Evolutionary conservation across 148 eudicot species (phyloP), one percentile per base, ranked within the genome.

Genomic region (Tetragonia tetragonoides): DNA sequence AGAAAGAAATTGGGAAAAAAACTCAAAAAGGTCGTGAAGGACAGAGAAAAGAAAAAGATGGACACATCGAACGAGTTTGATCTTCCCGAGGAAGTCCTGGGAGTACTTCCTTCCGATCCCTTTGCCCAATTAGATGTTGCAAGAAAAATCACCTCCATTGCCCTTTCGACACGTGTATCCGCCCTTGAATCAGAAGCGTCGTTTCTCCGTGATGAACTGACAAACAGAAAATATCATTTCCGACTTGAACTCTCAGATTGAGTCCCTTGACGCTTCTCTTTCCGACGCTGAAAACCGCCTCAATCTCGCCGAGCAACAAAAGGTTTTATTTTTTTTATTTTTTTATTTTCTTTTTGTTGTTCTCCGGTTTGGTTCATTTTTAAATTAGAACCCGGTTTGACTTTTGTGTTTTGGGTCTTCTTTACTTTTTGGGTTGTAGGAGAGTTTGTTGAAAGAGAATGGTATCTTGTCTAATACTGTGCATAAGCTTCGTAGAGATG

Each of bases 81-180:
- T 47, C 91, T 95, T 47, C 91, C 99, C 79, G 89, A 89, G 10
- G 92, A 88, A 71, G 75, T 95, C 0, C 41, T 95, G 0, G 79
- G 79, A 12, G 90, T 91, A 17, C 75, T 95, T 1, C 99, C 99
- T 3, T 77, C 86, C 6, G 99, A 95, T 75, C 99, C 99, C 0
- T 95, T 87, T 81, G 92, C 89, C 12, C 99, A 91, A 84, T 91
- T 95, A 15, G 99, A 95, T 65, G 86, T 95, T 1, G 99, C 99
- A 1, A 92, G 99, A 7, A 95, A 93, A 46, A 95, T 95, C 89
- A 95, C 99, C 68, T 95, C 99, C 85, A 90, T 95, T 80, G 99
- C 99, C 37, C 93, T 95, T 60, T 80, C 99, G 51, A 90, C 97
- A 14, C 97, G 97, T 66, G 93, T 95, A 83, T 83, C 90, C 39